Conservation (phyloP, 129 eudicot genomes). For the Logfia minima region DNA sequence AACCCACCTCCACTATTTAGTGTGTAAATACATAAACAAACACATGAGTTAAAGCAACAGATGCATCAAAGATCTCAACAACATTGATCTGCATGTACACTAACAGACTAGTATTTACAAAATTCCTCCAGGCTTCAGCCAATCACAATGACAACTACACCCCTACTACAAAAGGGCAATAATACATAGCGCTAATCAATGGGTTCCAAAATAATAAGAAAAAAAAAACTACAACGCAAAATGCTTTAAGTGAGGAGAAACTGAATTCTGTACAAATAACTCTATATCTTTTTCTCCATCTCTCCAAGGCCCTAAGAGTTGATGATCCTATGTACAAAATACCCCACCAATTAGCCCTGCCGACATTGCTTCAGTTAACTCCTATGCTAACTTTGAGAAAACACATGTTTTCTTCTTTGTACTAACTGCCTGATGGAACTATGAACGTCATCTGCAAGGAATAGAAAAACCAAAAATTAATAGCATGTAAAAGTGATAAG, state of each 20-base stretch:
- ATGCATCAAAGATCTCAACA: slow-evolving; percentile 22
- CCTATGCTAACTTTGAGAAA: slow-evolving; percentile 14
- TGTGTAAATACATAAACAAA: neutral
- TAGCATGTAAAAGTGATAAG: neutral
- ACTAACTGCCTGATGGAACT: slow-evolving; percentile 27
- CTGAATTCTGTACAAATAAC: slow-evolving; percentile 59
- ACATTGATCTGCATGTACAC: slow-evolving; percentile 36
- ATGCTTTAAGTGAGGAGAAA: slow-evolving; percentile 34
- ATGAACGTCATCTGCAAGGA: slow-evolving; percentile 49
- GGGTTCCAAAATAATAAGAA: slow-evolving; percentile 39
- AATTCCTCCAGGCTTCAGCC: slow-evolving; percentile 59
- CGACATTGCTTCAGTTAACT: slow-evolving; percentile 28
- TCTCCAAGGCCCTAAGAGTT: slow-evolving; percentile 39
- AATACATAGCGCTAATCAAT: slow-evolving; percentile 49
- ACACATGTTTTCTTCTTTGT: slow-evolving; percentile 31
- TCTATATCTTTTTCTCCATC: slow-evolving; percentile 45
- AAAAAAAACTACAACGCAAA: slow-evolving; percentile 13
- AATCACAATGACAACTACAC: slow-evolving; percentile 45
- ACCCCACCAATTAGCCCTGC: slow-evolving; percentile 42
- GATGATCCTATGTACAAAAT: slow-evolving; percentile 51
- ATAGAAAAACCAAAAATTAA: neutral
- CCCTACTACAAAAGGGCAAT: slow-evolving; percentile 38
- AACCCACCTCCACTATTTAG: neutral
- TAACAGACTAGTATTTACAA: slow-evolving; percentile 52
- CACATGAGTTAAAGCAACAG: neutral